These are phyloP conservation scores for Heimioporus retisporus DNA, from an alignment of 1,284 basidiomycete species.

Conservation along the genomic window DNA sequence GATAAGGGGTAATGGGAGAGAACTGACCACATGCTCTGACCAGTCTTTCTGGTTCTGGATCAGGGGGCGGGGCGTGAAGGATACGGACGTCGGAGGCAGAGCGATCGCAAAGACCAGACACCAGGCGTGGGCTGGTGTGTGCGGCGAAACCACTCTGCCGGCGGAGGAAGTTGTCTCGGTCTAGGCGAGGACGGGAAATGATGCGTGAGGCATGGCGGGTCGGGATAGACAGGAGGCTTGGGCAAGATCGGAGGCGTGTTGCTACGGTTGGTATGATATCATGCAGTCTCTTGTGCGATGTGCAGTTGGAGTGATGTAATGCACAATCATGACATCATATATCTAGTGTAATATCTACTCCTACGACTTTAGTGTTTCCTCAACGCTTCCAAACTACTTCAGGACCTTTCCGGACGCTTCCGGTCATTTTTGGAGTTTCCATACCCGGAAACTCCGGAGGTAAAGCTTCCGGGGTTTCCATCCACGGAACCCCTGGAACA, in stretches of 20 bases:
- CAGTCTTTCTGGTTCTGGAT: slow-evolving; percentile 41
- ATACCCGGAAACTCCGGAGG: no score
- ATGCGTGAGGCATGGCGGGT: slow-evolving; percentile 17
- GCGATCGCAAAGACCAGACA: slow-evolving; percentile 29
- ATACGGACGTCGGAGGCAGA: slow-evolving; percentile 39
- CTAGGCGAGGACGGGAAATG: slow-evolving; percentile 16
- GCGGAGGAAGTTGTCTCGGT: not conserved
- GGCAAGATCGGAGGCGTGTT: slow-evolving; percentile 16
- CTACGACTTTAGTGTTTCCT: no score
- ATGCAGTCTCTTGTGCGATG: no score
- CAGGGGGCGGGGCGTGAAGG: slow-evolving; percentile 31
- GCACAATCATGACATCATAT: no score
- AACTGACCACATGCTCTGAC: slow-evolving; percentile 41
- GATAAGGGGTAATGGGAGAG: slow-evolving; percentile 15
- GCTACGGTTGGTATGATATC: no score
- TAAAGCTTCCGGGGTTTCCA: no score
- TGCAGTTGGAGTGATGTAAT: no score
- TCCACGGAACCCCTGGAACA: no score
- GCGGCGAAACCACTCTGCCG: slow-evolving; percentile 23
- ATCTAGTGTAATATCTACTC: no score
- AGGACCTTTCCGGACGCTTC: no score
- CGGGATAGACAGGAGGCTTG: not conserved
- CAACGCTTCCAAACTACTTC: no score
- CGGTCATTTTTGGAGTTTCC: no score
- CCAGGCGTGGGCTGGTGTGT: slow-evolving; percentile 11